Conservation (phyloP, 306 rosid genomes). For the Adenanthera pavonina region DNA sequence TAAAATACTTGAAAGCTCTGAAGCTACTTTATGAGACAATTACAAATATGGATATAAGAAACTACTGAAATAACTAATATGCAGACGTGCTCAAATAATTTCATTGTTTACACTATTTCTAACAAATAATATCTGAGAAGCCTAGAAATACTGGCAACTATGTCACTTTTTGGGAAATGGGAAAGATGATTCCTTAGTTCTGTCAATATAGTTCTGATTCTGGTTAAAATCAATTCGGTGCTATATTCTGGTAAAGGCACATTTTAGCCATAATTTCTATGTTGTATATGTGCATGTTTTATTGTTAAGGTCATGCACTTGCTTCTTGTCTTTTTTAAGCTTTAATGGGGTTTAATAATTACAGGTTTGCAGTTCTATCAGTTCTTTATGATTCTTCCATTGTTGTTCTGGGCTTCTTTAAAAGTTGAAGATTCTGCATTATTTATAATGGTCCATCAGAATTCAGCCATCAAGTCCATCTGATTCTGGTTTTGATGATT, state of each 20-base stretch:
- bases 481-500: constrained; percentile 12
- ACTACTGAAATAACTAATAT: too few relatives aligned
- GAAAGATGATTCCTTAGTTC: background rate
- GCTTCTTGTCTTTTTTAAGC: background rate
- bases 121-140: background rate
- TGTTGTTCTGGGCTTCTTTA: background rate
- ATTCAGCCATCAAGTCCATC: background rate
- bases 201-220: background rate
- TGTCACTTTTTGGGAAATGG: background rate
- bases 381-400: background rate
- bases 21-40: too few relatives aligned
- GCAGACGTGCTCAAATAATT: too few relatives aligned
- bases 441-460: constrained; percentile 15
- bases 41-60: too few relatives aligned
- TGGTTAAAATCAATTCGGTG: background rate
- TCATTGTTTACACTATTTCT: too few relatives aligned
- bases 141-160: background rate
- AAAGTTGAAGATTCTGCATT: background rate
- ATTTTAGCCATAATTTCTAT: background rate
- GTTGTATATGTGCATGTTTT: background rate
- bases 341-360: background rate
- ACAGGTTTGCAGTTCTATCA: background rate
- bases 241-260: background rate
- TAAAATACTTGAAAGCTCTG: too few relatives aligned
- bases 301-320: background rate